Evolutionary conservation across 2,329 filamentous ascomycete genomes (phyloP).

Genomic region (Trichoderma sp.): DNA sequence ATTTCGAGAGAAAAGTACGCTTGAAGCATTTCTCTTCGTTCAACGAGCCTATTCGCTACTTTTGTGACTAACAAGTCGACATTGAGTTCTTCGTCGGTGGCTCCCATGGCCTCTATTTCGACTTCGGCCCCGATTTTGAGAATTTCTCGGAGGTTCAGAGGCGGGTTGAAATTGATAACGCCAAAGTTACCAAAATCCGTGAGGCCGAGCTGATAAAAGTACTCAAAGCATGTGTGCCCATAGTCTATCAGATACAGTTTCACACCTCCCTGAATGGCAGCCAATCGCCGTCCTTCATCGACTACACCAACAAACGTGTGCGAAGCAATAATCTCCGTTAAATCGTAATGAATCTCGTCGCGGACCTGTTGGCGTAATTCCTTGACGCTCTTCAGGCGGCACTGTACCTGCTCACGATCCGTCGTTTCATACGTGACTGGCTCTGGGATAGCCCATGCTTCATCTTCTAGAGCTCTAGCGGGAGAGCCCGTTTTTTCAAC

Average conservation of each 20-base stretch:
- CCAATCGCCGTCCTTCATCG: slow-evolving; percentile 82
- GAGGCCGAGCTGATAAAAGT: slow-evolving; percentile 93
- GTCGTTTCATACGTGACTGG: slow-evolving; percentile 71
- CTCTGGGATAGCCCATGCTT: slow-evolving; percentile 47
- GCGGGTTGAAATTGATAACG: slow-evolving; percentile 75
- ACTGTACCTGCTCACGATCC: slow-evolving; percentile 69
- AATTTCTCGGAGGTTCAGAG: slow-evolving; percentile 71
- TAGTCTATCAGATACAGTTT: slow-evolving; percentile 94
- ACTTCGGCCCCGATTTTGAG: slow-evolving; percentile 73
- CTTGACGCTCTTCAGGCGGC: slow-evolving; percentile 82
- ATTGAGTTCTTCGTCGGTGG: slow-evolving; percentile 62
- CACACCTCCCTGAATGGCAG: slow-evolving; percentile 90
- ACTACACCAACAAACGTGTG: slow-evolving; percentile 95
- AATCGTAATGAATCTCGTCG: slow-evolving; percentile 77
- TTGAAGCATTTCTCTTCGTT: slow-evolving; percentile 79
- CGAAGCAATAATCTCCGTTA: slow-evolving; percentile 84
- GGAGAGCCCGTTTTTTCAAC: slow-evolving; percentile 31
- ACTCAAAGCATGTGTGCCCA: slow-evolving; percentile 81
- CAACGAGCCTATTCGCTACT: slow-evolving; percentile 70
- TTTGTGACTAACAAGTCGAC: slow-evolving; percentile 67
- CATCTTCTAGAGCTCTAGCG: slow-evolving; percentile 36
- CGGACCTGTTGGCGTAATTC: slow-evolving; percentile 81
- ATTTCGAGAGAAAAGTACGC: slow-evolving; percentile 94
- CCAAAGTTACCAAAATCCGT: slow-evolving; percentile 98
- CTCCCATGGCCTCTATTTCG: slow-evolving; percentile 58